Base-by-base conservation (phyloP, 2,329 filamentous ascomycete genomes). In the Penicillium oxalicum region DNA sequence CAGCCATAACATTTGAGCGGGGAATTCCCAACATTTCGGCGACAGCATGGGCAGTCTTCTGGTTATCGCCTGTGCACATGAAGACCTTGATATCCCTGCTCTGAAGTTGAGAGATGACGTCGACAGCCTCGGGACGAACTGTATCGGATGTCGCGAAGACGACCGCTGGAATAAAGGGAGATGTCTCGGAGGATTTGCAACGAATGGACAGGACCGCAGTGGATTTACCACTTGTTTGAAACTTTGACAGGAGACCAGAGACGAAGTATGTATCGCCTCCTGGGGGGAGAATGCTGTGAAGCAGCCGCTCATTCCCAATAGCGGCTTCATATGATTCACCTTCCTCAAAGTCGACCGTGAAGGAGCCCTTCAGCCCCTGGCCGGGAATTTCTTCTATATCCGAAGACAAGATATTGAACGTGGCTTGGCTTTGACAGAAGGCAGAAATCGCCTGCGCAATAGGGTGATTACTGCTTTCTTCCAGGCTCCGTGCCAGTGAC, bases 1-100 rank as follows among this genome's bases (percentile, higher is more conserved):
- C 88, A 9, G 91, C 89, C 53, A 95, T 87, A 55, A 96, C 84
- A 63, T 94, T 87, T 47, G 75, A 71, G 0, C 75, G 61, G 0
- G 82, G 78, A 55, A 96, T 95, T 24, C 88, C 88, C 13, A 95
- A 76, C 60, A 81, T 81, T 2, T 76, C 71, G 1, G 87, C 91
- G 2, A 96, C 88, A 0, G 89, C 88, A 18, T 78, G 75, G 2
- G 91, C 91, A 0, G 91, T 96, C n/a, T 75, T 83, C n/a, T 76
- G 73, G 62, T 95, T 95, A 72, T 96, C 91, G 28, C 91, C 91
- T 0, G 89, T 94, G 34, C 95, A 83, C 88, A 96, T 94, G 82
- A 86, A 95, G 4, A 95, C 86, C 29, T 83, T 80, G 40, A 87
- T 83, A 18, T 85, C 82, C 12, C 79, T 79, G 4, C 77, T 68